Evolutionary conservation across 78 protist species (phyloP), one percentile per base, ranked within the genome.

Genomic region (Emiliania huxleyi): DNA sequence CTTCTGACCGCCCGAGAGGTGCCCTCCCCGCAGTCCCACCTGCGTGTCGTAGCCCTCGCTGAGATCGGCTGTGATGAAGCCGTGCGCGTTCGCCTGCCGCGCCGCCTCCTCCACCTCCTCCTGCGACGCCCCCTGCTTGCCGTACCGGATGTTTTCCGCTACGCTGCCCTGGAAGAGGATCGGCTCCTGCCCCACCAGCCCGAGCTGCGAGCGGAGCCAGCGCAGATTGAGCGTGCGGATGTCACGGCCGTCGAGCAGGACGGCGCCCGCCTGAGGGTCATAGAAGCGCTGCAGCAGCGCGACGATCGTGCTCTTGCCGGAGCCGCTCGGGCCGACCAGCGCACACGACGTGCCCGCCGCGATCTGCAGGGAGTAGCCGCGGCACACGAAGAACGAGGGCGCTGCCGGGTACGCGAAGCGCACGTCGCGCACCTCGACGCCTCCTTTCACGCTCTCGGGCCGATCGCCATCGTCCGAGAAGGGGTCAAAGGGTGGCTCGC

Each of bases 51-150:
- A n/a, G n/a, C n/a, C n/a, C n/a, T n/a, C n/a, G n/a, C n/a, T n/a
- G n/a, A n/a, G n/a, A n/a, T n/a, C n/a, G n/a, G n/a, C n/a, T n/a
- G n/a, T n/a, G n/a, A n/a, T n/a, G n/a, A n/a, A n/a, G n/a, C n/a
- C n/a, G n/a, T n/a, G n/a, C 15, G 98, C 97, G 91, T 97, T 96
- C 40, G 99, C 98, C n/a, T n/a, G 43, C 35, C 71, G 71, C 33
- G 98, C 97, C 12, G 99, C 99, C 25, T 35, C 45, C 42, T 18
- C 84, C 12, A 75, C 11, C 84, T 75, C 84, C 45, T 35, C 84
- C 6, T 21, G 46, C 26, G 45, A 38, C 35, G 77, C 44, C 29
- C 43, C 71, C 8, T 40, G 79, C 79, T 18, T 2, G 69, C 98
- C 99, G 88, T 96, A 96, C 45, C 71, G 42, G 46, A 98, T 98